These are phyloP conservation scores for Crataegus laevigata DNA, from an alignment of 306 rosid species.

Conservation along the genomic window DNA sequence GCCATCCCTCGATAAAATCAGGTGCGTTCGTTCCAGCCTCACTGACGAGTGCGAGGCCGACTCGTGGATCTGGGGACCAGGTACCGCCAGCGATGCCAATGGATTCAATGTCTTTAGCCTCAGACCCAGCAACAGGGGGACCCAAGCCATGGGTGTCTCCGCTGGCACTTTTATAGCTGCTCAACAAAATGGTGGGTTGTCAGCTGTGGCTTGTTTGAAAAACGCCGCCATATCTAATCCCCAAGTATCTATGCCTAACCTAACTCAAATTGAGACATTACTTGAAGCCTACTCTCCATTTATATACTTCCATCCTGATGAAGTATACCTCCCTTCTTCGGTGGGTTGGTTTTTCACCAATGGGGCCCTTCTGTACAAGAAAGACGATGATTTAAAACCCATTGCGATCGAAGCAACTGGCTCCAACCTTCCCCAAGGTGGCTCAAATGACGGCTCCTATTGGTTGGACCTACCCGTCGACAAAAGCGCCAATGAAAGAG, in stretches of 20 bases:
- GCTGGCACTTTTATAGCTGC: slow-evolving; percentile 54
- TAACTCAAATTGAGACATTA: slow-evolving; percentile 37
- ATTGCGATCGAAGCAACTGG: slow-evolving; percentile 34
- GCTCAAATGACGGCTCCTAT: slow-evolving; percentile 39
- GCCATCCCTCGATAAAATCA: slow-evolving; percentile 51
- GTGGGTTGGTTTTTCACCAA: slow-evolving; percentile 54
- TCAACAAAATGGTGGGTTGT: slow-evolving; percentile 6
- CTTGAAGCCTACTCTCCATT: slow-evolving; percentile 48
- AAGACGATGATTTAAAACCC: slow-evolving; percentile 29
- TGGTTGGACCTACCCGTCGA: slow-evolving; percentile 66
- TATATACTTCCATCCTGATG: slow-evolving; percentile 57
- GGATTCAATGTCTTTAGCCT: slow-evolving; percentile 40
- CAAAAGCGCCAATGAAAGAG: slow-evolving; percentile 23
- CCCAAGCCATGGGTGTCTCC: slow-evolving; percentile 38
- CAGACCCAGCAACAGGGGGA: slow-evolving; percentile 49
- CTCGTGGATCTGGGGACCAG: slow-evolving; percentile 56
- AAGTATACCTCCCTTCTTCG: slow-evolving; percentile 51
- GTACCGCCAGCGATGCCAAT: slow-evolving; percentile 9
- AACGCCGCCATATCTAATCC: slow-evolving; percentile 24
- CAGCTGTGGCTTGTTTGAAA: slow-evolving; percentile 40
- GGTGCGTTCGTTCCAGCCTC: slow-evolving; percentile 52
- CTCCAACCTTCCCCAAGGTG: slow-evolving; percentile 63
- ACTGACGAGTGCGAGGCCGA: slow-evolving; percentile 46
- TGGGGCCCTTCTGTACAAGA: slow-evolving; percentile 48
- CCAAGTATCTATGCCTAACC: slow-evolving; percentile 43